Conservation (phyloP, 1,139 yeast species). For the Hansenula sp. region DNA sequence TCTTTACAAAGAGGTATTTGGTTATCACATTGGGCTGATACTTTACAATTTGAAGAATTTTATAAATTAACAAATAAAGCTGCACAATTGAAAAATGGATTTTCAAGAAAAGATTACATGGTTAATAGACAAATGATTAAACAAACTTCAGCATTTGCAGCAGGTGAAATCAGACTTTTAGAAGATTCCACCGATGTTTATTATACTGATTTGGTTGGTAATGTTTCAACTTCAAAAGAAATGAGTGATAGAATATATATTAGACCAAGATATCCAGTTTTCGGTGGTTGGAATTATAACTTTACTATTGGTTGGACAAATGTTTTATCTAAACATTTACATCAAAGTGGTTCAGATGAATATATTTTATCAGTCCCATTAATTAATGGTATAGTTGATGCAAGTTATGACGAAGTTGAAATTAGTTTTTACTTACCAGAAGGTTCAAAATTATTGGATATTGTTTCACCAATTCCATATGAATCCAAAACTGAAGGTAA, state of each 20-base stretch:
- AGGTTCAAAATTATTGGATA: slow-evolving; percentile 63
- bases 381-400: slow-evolving; percentile 66
- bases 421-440: slow-evolving; percentile 80
- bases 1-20: slow-evolving; percentile 71
- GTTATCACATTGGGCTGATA: slow-evolving; percentile 72
- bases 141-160: slow-evolving; percentile 28
- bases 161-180: slow-evolving; percentile 51
- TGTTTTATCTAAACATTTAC: slow-evolving; percentile 49
- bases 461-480: slow-evolving; percentile 53
- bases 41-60: slow-evolving; percentile 72
- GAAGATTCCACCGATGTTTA: slow-evolving; percentile 56
- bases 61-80: slow-evolving; percentile 78
- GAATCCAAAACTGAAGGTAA: slow-evolving; percentile 31
- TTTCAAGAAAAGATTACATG: slow-evolving; percentile 77
- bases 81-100: slow-evolving; percentile 63
- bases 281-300: slow-evolving; percentile 96
- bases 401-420: slow-evolving; percentile 58
- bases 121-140: slow-evolving; percentile 40
- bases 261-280: slow-evolving; percentile 86
- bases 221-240: slow-evolving; percentile 77
- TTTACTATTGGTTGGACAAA: slow-evolving; percentile 93
- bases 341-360: slow-evolving; percentile 39
- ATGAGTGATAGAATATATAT: slow-evolving; percentile 48
- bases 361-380: slow-evolving; percentile 68
- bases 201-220: slow-evolving; percentile 87